These are phyloP conservation scores for Stephania cephalantha DNA, from an alignment of 164 flowering plant species.

Conservation along the genomic window DNA sequence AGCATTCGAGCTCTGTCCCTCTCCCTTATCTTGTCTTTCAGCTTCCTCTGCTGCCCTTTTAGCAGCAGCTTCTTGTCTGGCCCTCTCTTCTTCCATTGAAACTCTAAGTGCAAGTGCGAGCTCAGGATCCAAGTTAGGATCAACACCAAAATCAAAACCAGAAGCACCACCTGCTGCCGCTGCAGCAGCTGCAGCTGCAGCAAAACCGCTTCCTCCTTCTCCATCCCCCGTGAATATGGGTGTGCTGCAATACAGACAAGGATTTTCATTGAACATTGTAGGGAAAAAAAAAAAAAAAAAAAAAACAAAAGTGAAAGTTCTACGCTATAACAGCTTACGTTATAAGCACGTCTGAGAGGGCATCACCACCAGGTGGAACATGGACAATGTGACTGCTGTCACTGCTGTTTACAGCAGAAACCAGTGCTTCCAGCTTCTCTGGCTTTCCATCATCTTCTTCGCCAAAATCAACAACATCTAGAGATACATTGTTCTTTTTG, in stretches of 20 bases:
- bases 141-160: constrained; percentile 93
- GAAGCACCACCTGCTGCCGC: constrained; percentile 76
- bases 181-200: constrained; percentile 80
- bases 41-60: constrained; percentile 90
- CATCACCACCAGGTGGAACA: constrained; percentile 78
- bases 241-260: constrained; percentile 41
- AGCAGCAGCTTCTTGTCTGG: constrained; percentile 98
- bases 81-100: constrained; percentile 99
- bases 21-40: constrained; percentile 55
- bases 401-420: constrained; percentile 78
- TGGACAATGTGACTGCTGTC: constrained; percentile 90
- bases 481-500: constrained; percentile 91
- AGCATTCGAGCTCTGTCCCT: constrained; percentile 44
- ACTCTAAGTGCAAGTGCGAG: constrained; percentile 96
- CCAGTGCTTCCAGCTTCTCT: constrained; percentile 83
- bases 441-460: constrained; percentile 86
- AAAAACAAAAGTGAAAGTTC: not conserved
- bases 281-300: constrained; percentile 1
- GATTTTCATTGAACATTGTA: not conserved
- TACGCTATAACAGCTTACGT: constrained; percentile 35
- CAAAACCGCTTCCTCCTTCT: constrained; percentile 92
- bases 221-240: constrained; percentile 94
- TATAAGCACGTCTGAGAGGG: constrained; percentile 86
- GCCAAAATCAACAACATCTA: constrained; percentile 91
- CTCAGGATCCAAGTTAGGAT: constrained; percentile 97